Base-by-base conservation (phyloP, 75 land plant genomes). In the Pinus tabuliformis region DNA sequence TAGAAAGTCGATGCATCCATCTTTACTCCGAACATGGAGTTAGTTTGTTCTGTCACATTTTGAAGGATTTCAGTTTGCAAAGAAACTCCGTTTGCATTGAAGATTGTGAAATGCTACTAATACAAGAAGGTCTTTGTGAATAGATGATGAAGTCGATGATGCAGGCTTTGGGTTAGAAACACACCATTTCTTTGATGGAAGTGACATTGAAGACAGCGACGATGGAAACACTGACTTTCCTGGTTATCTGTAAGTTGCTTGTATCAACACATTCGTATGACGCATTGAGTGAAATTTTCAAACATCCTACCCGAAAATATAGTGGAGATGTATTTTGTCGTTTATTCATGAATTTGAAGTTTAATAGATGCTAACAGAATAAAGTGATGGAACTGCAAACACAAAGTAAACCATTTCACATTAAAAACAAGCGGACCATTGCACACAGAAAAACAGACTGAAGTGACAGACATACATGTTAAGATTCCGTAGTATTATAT, bases 91-190 rank as follows among this genome's bases (percentile, higher is more conserved):
- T 45, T 45, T 45, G 7, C 52, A 1, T 45, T 45, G 52, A 7
- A 45, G 9, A 45, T 45, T 45, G 52, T 45, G 52, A 45, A 45
- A 42, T 7, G 9, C 52, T 45, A 59, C 60, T 59, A 59, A 59
- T 5, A 59, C n/a, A n/a, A 22, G 60, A 59, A 59, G 21, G 8
- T 8, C 20, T 70, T 70, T 70, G 2, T 70, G 72, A 24, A 21
- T 36, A 70, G 72, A 73, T 36, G 74, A 73, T 4, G 74, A 73
- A 20, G 57, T 11, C 21, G 74, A 73, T 22, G 56, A 45, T 22
- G 74, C 74, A 42, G 74, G 74, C 56, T 73, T 73, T 56, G 74
- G 74, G 13, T 16, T 13, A 15, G 74, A 73, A 56, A 73, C 74
- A 24, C 15, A 18, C 16, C 42, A 73, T 42, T 17, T 73, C 18